Evolutionary conservation across 371 early-diverging fungal species (phyloP).

Genomic region (Mucor indicus): DNA sequence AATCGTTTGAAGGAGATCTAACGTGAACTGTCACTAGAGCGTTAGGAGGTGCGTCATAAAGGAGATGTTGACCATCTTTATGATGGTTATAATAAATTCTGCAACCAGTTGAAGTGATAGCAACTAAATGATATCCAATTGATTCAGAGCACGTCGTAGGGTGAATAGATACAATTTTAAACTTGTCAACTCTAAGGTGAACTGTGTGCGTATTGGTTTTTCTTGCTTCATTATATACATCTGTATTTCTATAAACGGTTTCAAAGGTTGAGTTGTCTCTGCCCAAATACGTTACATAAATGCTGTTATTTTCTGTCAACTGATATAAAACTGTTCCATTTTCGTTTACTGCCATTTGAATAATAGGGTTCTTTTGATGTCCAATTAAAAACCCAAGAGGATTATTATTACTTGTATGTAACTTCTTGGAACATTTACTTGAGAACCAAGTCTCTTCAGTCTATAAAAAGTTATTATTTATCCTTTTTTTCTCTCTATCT

Average conservation of each 20-base stretch:
- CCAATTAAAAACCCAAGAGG: slow-evolving; percentile 10
- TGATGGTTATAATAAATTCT: slow-evolving; percentile 69
- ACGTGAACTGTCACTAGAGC: slow-evolving; percentile 64
- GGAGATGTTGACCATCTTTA: slow-evolving; percentile 8
- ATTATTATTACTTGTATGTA: slow-evolving; percentile 15
- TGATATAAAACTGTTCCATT: slow-evolving; percentile 29
- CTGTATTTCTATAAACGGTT: slow-evolving; percentile 14
- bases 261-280: slow-evolving; percentile 12
- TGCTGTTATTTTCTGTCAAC: slow-evolving; percentile 49
- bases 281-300: slow-evolving; percentile 55
- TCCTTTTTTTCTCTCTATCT: background rate
- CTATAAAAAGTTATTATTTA: slow-evolving; percentile 2
- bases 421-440: slow-evolving; percentile 67
- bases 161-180: slow-evolving; percentile 66
- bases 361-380: slow-evolving; percentile 40
- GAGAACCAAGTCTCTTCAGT: slow-evolving; percentile 84
- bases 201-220: slow-evolving; percentile 37
- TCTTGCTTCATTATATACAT: slow-evolving; percentile 33
- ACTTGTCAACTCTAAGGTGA: slow-evolving; percentile 29
- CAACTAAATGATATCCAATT: slow-evolving; percentile 59
- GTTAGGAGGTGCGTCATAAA: slow-evolving; percentile 24
- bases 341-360: slow-evolving; percentile 63
- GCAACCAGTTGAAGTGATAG: slow-evolving; percentile 66
- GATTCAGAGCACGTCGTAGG: slow-evolving; percentile 61
- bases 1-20: slow-evolving; percentile 50